phyloP scores from a whole-genome alignment of 2,329 filamentous ascomycete species.

The Trichoderma cornu-damae region DNA sequence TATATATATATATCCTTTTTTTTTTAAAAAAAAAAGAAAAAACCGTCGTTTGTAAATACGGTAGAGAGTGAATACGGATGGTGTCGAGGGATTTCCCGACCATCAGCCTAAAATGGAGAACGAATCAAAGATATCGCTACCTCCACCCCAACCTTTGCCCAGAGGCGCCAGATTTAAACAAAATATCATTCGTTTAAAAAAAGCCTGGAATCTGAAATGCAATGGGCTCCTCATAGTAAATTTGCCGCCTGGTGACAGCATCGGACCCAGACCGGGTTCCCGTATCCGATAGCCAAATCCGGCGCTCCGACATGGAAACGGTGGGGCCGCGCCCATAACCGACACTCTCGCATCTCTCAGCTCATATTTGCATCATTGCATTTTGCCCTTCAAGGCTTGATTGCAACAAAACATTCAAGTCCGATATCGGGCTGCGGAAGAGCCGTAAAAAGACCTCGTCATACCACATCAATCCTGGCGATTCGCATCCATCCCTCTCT shows the following conservation, averaged over 20 bases:
- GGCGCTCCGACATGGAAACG: neutral
- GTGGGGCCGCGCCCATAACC: constrained; percentile 15
- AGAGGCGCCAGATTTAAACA: neutral
- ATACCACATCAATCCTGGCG: constrained; percentile 6
- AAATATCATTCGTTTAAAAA: no score
- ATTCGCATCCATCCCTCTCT: neutral
- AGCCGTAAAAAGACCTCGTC: neutral
- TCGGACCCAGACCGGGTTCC: neutral
- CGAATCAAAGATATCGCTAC: neutral
- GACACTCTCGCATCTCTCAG: neutral
- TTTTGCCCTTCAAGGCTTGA: no score
- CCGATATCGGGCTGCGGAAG: neutral
- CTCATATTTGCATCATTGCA: neutral
- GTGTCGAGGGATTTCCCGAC: no score
- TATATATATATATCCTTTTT: no score
- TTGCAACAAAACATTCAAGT: no score
- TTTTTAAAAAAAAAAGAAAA: no score
- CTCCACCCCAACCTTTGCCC: neutral
- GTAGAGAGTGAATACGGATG: no score
- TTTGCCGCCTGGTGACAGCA: neutral
- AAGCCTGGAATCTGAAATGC: neutral
- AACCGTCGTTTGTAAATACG: no score
- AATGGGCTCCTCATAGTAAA: neutral
- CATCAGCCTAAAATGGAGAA: no score
- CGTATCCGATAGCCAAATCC: neutral